These are phyloP conservation scores for Sarocladium brachiariae DNA, from an alignment of 2,329 filamentous ascomycete species.

Conservation along the genomic window DNA sequence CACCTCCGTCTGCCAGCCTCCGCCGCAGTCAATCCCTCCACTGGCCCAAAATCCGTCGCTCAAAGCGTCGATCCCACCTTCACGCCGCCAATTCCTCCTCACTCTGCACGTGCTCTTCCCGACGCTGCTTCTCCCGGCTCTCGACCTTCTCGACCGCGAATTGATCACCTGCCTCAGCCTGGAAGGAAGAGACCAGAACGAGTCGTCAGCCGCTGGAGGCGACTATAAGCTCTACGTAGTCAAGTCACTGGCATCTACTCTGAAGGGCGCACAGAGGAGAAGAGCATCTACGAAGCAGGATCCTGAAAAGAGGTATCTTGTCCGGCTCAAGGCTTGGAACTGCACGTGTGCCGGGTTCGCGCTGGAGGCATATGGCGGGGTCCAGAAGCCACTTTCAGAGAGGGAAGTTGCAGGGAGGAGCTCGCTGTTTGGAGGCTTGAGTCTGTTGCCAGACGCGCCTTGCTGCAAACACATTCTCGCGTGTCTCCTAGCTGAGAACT, in stretches of 20 bases:
- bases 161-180: constrained; percentile 53
- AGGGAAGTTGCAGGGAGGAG: background rate
- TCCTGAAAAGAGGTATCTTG: constrained; percentile 48
- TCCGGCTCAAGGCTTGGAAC: constrained; percentile 72
- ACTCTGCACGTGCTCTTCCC: constrained; percentile 84
- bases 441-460: constrained; percentile 41
- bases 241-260: constrained; percentile 17
- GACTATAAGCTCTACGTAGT: constrained; percentile 12
- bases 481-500: constrained; percentile 66
- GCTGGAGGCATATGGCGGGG: constrained; percentile 49
- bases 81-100: constrained; percentile 54
- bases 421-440: constrained; percentile 45
- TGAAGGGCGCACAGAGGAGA: constrained; percentile 9
- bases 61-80: constrained; percentile 14
- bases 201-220: background rate
- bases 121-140: constrained; percentile 69
- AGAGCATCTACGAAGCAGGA: background rate
- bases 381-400: background rate
- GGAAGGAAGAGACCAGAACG: background rate
- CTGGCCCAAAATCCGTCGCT: constrained; percentile 15
- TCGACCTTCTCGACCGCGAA: constrained; percentile 78
- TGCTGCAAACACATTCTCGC: constrained; percentile 88
- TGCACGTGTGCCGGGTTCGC: constrained; percentile 85
- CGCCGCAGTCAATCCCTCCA: constrained; percentile 19
- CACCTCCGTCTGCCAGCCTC: constrained; percentile 26